phyloP scores from a whole-genome alignment of 139 green algal species.

The Chlamydomonas schloesseri region DNA sequence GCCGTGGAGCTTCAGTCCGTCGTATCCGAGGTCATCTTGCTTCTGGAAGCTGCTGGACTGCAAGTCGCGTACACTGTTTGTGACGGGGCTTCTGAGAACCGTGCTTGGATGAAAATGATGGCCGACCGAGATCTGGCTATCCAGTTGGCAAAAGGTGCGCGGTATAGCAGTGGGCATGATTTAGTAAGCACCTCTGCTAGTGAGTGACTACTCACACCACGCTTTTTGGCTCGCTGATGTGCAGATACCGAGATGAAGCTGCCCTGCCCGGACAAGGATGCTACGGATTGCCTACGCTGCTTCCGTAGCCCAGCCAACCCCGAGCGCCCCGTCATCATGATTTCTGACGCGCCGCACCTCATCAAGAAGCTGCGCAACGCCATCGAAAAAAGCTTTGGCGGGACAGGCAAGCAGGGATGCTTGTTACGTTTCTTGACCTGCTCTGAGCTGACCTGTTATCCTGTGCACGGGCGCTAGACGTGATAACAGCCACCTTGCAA shows the following conservation, averaged over 20 bases:
- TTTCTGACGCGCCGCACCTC: background rate
- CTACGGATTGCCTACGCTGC: background rate
- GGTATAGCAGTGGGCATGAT: no score
- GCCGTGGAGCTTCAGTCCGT: background rate
- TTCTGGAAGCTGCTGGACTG: background rate
- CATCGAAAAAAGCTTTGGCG: background rate
- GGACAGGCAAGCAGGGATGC: background rate
- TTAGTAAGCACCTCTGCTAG: no score
- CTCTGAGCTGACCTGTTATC: background rate
- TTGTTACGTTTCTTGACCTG: background rate
- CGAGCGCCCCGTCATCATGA: background rate
- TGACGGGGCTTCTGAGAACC: background rate
- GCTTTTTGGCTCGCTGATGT: no score
- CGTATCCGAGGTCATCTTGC: background rate
- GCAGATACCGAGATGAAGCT: no score
- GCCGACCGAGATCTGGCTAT: background rate
- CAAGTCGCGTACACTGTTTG: background rate
- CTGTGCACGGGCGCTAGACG: background rate
- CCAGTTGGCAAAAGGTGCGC: background rate
- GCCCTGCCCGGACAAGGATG: background rate
- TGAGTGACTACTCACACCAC: no score
- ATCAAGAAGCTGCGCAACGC: background rate
- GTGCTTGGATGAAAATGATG: background rate
- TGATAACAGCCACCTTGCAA: background rate
- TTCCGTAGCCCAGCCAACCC: background rate